Evolutionary conservation across 306 rosid species (phyloP).

Genomic region (Lupinus albus): DNA sequence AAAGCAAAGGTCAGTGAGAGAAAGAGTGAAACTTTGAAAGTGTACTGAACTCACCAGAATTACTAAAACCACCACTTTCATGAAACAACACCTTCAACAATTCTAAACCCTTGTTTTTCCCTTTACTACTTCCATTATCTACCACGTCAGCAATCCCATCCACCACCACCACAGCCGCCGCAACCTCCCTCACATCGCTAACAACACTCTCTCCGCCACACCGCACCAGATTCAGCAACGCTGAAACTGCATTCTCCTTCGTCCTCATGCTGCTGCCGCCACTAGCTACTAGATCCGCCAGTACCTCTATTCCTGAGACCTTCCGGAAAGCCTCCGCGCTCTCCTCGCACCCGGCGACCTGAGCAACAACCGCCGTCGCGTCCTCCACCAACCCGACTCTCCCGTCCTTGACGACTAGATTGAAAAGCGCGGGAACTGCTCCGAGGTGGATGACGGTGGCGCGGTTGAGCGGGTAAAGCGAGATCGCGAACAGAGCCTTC

Average conservation of each 20-base stretch:
- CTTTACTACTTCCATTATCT: constrained; percentile 57
- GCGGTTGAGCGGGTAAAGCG: constrained; percentile 71
- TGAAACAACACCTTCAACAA: constrained; percentile 55
- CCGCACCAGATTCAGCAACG: constrained; percentile 64
- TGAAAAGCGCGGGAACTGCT: constrained; percentile 64
- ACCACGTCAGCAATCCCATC: constrained; percentile 67
- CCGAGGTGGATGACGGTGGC: constrained; percentile 60
- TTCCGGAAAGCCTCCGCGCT: constrained; percentile 65
- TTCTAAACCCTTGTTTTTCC: constrained; percentile 61
- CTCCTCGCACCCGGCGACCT: constrained; percentile 91
- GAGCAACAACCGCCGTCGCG: constrained; percentile 87
- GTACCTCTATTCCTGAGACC: constrained; percentile 56
- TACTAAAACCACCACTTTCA: constrained; percentile 17
- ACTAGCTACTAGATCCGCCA: constrained; percentile 65
- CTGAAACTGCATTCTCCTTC: constrained; percentile 80
- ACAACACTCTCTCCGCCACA: constrained; percentile 62
- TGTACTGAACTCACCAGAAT: constrained; percentile 29
- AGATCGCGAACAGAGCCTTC: constrained; percentile 76
- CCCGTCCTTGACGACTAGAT: constrained; percentile 55
- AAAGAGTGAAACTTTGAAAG: constrained; percentile 54
- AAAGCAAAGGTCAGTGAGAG: constrained; percentile 26
- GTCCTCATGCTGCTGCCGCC: constrained; percentile 65
- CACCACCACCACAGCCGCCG: constrained; percentile 48
- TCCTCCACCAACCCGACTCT: constrained; percentile 81
- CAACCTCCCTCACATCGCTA: constrained; percentile 54